A percentile compares a stretch with the other conserved stretches of the same genome.
Evolutionary conservation across 116 monocot species (phyloP).

Genomic region (Iris pallida): DNA sequence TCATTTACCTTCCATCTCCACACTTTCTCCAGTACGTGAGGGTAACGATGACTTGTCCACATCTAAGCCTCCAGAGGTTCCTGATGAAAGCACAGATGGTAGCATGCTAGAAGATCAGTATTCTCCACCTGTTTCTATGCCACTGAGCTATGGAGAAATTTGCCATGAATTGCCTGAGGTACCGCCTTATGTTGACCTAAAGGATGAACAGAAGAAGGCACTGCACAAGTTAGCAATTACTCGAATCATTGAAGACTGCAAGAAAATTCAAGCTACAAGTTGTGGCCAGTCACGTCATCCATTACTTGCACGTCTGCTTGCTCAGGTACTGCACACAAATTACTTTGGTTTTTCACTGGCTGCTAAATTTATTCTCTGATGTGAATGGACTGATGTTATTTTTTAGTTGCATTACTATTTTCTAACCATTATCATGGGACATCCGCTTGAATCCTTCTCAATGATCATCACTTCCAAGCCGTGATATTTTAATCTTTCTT

Average conservation of each 20-base stretch:
- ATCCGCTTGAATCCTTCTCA: too few relatives aligned
- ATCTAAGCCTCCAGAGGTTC: conserved; percentile 3
- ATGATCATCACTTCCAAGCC: too few relatives aligned
- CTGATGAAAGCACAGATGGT: neutral
- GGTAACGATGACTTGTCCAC: conserved; percentile 30
- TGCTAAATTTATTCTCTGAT: too few relatives aligned
- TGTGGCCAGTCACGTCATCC: conserved; percentile 33
- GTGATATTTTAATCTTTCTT: too few relatives aligned
- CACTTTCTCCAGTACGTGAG: conserved; percentile 30
- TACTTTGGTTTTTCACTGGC: too few relatives aligned
- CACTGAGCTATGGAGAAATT: conserved; percentile 33
- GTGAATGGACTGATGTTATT: too few relatives aligned
- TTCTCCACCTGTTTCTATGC: conserved; percentile 22
- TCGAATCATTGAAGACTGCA: conserved; percentile 53
- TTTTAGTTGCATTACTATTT: too few relatives aligned
- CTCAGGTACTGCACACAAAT: conserved; percentile 43
- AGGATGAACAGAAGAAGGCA: conserved; percentile 48
- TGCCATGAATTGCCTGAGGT: conserved; percentile 44
- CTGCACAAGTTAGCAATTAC: conserved; percentile 40
- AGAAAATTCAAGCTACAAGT: conserved; percentile 27
- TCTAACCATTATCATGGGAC: too few relatives aligned
- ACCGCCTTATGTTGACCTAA: conserved; percentile 58
- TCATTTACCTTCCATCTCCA: conserved; percentile 19
- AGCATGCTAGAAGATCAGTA: conserved; percentile 40
- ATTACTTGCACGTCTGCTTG: conserved; percentile 72